Percentiles rank a stretch among this genome's conserved stretches.
Evolutionary conservation across 176 grass and related monocot genomes (phyloP).

Genomic region (Zoysia pacifica): DNA sequence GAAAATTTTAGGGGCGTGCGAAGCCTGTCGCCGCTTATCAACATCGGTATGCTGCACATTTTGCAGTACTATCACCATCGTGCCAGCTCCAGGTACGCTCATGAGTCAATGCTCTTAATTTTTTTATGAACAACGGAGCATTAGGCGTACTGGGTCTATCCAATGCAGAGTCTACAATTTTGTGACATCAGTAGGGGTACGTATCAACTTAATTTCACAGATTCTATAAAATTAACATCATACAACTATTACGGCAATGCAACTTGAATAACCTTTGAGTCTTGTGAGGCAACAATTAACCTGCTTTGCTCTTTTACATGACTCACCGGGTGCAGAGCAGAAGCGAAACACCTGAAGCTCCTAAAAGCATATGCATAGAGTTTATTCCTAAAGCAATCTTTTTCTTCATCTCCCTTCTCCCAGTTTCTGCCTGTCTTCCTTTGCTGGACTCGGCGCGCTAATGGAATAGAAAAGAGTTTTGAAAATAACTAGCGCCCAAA

Average conservation of each 20-base stretch:
- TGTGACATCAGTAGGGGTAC: constrained; percentile 82
- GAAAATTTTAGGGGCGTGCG: constrained; percentile 59
- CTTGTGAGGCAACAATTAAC: not conserved
- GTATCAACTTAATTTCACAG: constrained; percentile 16
- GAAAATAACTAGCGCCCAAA: constrained; percentile 48
- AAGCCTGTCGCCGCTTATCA: constrained; percentile 64
- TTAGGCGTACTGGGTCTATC: constrained; percentile 69
- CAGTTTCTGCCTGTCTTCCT: constrained; percentile 34
- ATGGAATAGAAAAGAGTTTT: constrained; percentile 52
- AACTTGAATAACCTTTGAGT: not conserved
- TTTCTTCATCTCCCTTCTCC: constrained; percentile 16
- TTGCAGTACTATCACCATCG: constrained; percentile 84
- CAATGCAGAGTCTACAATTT: constrained; percentile 91
- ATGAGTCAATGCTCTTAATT: constrained; percentile 11
- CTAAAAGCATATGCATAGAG: constrained; percentile 73
- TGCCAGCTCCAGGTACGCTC: constrained; percentile 78
- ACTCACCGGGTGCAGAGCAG: constrained; percentile 69
- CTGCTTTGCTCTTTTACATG: constrained; percentile 39
- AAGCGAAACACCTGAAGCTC: constrained; percentile 66
- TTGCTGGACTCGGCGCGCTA: constrained; percentile 33
- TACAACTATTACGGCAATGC: not conserved
- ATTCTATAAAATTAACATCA: not conserved
- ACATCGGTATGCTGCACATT: constrained; percentile 91
- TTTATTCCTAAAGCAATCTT: constrained; percentile 54
- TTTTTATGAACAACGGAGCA: constrained; percentile 21